A percentile compares a stretch with the other conserved stretches of the same genome.
Evolutionary conservation across 176 grass and related monocot genomes (phyloP).

Genomic region (Sorghum bicolor): DNA sequence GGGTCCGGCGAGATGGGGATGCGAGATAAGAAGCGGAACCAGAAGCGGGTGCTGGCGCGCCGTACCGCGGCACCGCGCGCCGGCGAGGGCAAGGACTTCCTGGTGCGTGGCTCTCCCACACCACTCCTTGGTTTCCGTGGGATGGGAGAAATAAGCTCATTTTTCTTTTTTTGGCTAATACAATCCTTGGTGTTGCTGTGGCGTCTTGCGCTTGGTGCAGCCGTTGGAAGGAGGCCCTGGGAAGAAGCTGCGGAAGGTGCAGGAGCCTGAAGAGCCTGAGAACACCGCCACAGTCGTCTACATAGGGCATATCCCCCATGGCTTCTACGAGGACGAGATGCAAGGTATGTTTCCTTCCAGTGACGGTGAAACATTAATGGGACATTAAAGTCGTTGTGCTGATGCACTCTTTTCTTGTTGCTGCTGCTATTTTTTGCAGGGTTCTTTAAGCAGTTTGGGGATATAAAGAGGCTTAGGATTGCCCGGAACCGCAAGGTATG

Average conservation of each 20-base stretch:
- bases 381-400: not conserved
- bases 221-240: constrained; percentile 59
- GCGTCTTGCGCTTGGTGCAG: constrained; percentile 23
- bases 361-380: not conserved
- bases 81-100: constrained; percentile 47
- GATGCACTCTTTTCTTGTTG: not conserved
- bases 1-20: constrained; percentile 31
- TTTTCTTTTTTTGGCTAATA: not conserved
- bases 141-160: not conserved
- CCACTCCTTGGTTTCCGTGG: not conserved
- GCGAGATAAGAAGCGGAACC: constrained; percentile 55
- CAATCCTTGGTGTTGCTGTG: not conserved
- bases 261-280: constrained; percentile 40
- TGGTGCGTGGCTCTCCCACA: constrained; percentile 16
- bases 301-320: constrained; percentile 91
- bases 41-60: constrained; percentile 58
- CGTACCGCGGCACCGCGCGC: constrained; percentile 28
- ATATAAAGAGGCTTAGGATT: constrained; percentile 73
- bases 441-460: constrained; percentile 89
- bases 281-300: constrained; percentile 77
- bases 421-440: constrained; percentile 28
- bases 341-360: constrained; percentile 37
- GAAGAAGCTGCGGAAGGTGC: constrained; percentile 42
- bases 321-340: constrained; percentile 97
- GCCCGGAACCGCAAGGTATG: constrained; percentile 68